Evolutionary conservation across 257 asterid genomes (phyloP).

Genomic region (Nicotiana obtusifolia): DNA sequence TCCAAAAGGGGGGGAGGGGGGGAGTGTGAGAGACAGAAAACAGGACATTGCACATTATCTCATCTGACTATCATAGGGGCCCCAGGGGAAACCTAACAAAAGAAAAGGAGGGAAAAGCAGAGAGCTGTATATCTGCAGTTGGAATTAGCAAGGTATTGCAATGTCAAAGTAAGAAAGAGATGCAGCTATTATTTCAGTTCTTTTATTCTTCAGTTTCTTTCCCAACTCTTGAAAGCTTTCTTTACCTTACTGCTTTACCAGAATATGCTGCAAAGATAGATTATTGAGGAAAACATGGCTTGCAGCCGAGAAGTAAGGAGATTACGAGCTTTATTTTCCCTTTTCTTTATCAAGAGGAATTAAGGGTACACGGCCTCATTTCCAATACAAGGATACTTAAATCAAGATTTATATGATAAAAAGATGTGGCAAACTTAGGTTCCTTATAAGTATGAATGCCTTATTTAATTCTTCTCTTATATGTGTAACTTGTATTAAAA

Average conservation of each 20-base stretch:
- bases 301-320: neutral
- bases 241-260: neutral
- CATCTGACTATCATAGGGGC: neutral
- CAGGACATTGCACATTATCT: neutral
- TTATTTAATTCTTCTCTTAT: neutral
- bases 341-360: neutral
- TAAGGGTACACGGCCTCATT: neutral
- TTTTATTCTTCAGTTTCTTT: neutral
- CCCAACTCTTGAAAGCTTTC: neutral
- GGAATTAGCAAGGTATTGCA: neutral
- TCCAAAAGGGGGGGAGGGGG: neutral
- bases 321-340: neutral
- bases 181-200: neutral
- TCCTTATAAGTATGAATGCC: neutral
- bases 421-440: neutral
- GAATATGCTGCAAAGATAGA: neutral
- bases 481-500: neutral
- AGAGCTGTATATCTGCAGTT: neutral
- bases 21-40: neutral
- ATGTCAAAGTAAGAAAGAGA: neutral
- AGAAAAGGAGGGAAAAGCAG: neutral
- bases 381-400: neutral
- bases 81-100: neutral
- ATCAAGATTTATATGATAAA: neutral
- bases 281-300: neutral